Percentiles rank a stretch among this genome's conserved stretches.
Evolutionary conservation across 441 rosid genomes (phyloP).

Genomic region (Lepidium campestre): DNA sequence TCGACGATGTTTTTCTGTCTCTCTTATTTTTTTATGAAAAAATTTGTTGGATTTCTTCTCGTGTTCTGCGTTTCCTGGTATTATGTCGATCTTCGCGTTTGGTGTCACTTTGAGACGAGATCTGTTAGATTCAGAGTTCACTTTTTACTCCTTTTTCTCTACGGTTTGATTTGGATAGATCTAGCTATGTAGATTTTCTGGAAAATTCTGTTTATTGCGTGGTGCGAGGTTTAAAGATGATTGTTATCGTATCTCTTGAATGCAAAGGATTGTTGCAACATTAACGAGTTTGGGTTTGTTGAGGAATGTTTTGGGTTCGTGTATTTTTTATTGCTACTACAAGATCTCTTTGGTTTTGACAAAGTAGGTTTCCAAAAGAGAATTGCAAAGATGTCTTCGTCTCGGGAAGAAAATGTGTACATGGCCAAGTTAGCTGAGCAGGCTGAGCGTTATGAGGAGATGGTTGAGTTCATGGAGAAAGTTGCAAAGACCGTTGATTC

Average conservation of each 20-base stretch:
- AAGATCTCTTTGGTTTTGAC: not conserved
- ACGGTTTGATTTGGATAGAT: constrained; percentile 15
- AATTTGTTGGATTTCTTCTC: not conserved
- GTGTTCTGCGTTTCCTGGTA: not conserved
- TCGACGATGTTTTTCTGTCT: not conserved
- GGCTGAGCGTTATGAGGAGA: constrained; percentile 94
- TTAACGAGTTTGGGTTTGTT: not conserved
- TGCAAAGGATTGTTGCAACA: not conserved
- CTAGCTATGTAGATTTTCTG: not conserved
- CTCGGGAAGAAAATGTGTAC: constrained; percentile 86
- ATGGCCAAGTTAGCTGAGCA: constrained; percentile 96
- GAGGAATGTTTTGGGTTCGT: not conserved
- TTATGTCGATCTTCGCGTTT: not conserved
- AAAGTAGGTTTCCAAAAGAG: constrained; percentile 8
- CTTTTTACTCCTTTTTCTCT: not conserved
- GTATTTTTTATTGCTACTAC: not conserved
- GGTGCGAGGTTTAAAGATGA: not conserved
- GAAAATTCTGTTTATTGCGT: not conserved
- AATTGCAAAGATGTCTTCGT: constrained; percentile 50
- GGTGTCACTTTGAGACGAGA: constrained; percentile 9
- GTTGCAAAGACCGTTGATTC: constrained; percentile 76
- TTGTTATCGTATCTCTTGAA: not conserved
- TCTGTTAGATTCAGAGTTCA: constrained; percentile 3
- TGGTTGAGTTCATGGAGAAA: constrained; percentile 97
- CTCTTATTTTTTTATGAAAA: not conserved